phyloP scores from a whole-genome alignment of 805 yeast genomes.

The Ogataea pini region DNA sequence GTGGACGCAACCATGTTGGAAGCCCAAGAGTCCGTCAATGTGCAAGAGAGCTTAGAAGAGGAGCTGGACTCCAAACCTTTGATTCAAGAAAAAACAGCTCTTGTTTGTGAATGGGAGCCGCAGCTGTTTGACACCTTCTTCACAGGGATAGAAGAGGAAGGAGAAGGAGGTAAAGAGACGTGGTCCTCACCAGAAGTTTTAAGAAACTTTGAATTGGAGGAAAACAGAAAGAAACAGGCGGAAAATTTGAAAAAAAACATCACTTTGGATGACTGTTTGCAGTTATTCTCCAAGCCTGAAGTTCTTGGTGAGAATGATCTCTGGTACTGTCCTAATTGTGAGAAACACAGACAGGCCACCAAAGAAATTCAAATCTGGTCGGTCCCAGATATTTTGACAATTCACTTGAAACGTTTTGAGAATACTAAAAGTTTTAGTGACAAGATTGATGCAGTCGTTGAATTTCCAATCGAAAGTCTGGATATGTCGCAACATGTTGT shows the following conservation, averaged over 20 bases:
- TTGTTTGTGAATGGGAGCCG: slow-evolving; percentile 70
- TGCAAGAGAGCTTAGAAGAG: neutral
- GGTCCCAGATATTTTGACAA: slow-evolving; percentile 87
- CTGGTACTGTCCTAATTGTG: slow-evolving; percentile 92
- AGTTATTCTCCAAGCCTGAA: slow-evolving; percentile 76
- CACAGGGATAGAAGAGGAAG: slow-evolving; percentile 45
- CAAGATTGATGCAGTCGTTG: slow-evolving; percentile 80
- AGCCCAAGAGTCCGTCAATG: neutral
- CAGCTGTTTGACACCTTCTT: slow-evolving; percentile 53
- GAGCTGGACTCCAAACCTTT: slow-evolving; percentile 19
- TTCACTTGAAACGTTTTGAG: slow-evolving; percentile 89
- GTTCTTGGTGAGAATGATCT: slow-evolving; percentile 83
- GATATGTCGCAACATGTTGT: slow-evolving; percentile 66
- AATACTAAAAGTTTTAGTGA: slow-evolving; percentile 83
- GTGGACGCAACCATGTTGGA: slow-evolving; percentile 2
- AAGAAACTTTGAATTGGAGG: slow-evolving; percentile 56
- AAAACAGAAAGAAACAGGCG: slow-evolving; percentile 38
- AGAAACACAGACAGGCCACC: slow-evolving; percentile 86
- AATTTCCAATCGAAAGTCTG: slow-evolving; percentile 82
- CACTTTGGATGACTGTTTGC: slow-evolving; percentile 72
- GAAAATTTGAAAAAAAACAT: slow-evolving; percentile 41
- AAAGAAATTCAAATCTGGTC: slow-evolving; percentile 91
- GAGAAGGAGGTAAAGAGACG: slow-evolving; percentile 49
- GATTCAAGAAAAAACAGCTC: slow-evolving; percentile 38
- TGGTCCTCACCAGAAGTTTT: slow-evolving; percentile 56